These are phyloP conservation scores for Coniochaeta sp. DNA, from an alignment of 2,329 filamentous ascomycete genomes.

Conservation along the genomic window DNA sequence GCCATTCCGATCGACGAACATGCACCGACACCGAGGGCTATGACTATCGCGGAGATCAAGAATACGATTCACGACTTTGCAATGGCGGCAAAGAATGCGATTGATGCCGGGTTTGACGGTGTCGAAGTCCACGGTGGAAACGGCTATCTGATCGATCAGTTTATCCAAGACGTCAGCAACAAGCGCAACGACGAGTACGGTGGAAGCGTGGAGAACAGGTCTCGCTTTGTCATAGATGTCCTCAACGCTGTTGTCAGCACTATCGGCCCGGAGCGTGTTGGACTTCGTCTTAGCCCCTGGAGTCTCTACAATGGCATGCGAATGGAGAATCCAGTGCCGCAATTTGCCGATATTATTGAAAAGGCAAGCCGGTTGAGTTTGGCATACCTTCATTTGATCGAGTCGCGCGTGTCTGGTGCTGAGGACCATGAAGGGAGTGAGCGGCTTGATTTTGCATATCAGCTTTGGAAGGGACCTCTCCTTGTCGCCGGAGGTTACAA, in stretches of 20 bases:
- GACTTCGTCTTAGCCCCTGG: slow-evolving; percentile 49
- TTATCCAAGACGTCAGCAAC: slow-evolving; percentile 46
- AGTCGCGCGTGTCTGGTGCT: slow-evolving; percentile 28
- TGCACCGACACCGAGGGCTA: not conserved
- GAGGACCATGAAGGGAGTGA: slow-evolving; percentile 24
- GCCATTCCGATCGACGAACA: slow-evolving; percentile 20
- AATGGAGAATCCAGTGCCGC: slow-evolving; percentile 47
- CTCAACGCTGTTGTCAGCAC: slow-evolving; percentile 40
- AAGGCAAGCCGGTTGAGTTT: slow-evolving; percentile 43
- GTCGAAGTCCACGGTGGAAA: slow-evolving; percentile 32
- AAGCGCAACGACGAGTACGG: slow-evolving; percentile 40
- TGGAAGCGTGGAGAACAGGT: slow-evolving; percentile 45
- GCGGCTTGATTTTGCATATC: slow-evolving; percentile 17
- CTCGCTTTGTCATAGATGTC: slow-evolving; percentile 42
- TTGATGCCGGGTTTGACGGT: slow-evolving; percentile 43
- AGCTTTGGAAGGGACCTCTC: slow-evolving; percentile 16
- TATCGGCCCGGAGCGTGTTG: slow-evolving; percentile 39
- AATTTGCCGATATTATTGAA: slow-evolving; percentile 45
- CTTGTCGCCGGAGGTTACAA: slow-evolving; percentile 19
- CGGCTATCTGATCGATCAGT: slow-evolving; percentile 41
- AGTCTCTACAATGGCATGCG: slow-evolving; percentile 49
- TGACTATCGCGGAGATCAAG: not conserved
- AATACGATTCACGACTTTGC: not conserved
- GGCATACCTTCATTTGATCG: slow-evolving; percentile 48
- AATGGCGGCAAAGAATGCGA: slow-evolving; percentile 26